phyloP scores from a whole-genome alignment of 192 early-diverging fungal species.

The Gigaspora rosea region DNA sequence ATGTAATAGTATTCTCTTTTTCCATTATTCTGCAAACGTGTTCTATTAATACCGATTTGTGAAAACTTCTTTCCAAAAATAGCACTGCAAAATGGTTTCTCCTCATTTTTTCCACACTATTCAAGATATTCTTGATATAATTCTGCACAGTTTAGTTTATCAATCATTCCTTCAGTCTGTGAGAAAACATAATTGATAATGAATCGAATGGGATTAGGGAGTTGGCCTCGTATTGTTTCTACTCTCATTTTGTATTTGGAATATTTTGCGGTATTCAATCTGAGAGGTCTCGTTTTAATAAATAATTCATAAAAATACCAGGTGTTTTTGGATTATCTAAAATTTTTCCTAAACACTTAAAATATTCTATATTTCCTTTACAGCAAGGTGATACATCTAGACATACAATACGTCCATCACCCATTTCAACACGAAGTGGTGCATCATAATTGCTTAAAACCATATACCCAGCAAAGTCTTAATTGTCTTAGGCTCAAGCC shows the following conservation, averaged over 20 bases:
- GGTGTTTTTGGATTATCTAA: not conserved
- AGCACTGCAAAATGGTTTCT: not conserved
- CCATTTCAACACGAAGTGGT: not conserved
- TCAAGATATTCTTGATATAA: not conserved
- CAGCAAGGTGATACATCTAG: not conserved
- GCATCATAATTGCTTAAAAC: too few relatives aligned
- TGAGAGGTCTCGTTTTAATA: not conserved
- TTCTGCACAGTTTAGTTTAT: not conserved
- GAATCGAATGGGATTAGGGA: not conserved
- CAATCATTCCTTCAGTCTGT: not conserved
- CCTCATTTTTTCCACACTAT: not conserved
- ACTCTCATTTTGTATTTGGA: too few relatives aligned
- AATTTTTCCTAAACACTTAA: not conserved
- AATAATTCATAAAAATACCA: not conserved
- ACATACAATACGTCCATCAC: not conserved
- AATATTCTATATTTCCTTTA: not conserved
- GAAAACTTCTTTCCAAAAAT: not conserved
- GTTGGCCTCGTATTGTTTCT: too few relatives aligned
- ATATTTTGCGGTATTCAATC: not conserved
- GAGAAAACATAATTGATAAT: constrained; percentile 9
- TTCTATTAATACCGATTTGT: constrained; percentile 1
- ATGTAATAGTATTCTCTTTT: not conserved
- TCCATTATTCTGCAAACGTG: not conserved
- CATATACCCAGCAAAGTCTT: too few relatives aligned
- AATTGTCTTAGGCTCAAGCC: not conserved